Evolutionary conservation across 208 protist species (phyloP), one percentile per base, ranked within the genome.

Genomic region (Leishmania guyanensis): DNA sequence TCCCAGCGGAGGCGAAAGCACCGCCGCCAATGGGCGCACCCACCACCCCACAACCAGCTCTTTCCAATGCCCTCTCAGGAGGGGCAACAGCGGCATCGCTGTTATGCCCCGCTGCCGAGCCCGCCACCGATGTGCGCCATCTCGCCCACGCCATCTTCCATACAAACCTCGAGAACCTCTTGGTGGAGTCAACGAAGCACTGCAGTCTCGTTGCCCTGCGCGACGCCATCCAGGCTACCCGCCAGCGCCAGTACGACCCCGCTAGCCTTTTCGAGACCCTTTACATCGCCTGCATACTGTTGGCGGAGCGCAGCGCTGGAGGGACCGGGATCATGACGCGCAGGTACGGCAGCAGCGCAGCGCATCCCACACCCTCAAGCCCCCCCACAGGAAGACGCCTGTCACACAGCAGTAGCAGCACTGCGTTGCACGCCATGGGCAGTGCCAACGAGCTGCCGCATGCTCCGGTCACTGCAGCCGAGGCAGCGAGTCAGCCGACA

Each of bases 261-360:
- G 60, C 83, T 50, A 87, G 89, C 33, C 69, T 94, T 56, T 91
- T 94, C 70, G 79, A 92, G 48, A 92, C 89, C 33, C 79, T 94
- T 62, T 89, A 89, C 50, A 83, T 92, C 77, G 91, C 91, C 5
- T 94, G 91, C 76, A 75, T 56, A n/a, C 64, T 86, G 8, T 43
- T 86, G 64, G 82, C 82, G 48, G 82, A 82, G 65, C 82, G 82
- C 70, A 64, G 60, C 77, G 51, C 48, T 51, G 66, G 50, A 9
- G 10, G 46, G 33, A 50, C 26, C 5, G 69, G 17, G 12, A 51
- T 9, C 26, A 62, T n/a, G 50, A 48, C 51, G 36, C 51, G 74
- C 56, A 66, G 39, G 53, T 36, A 33, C 56, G 26, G 39, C 53
- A 77, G 74, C 74, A 51, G 0, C 74, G 22, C 62, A 26, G 22